Conservation (phyloP, 23 red algal genomes). For the Rhodosorus marinus region DNA sequence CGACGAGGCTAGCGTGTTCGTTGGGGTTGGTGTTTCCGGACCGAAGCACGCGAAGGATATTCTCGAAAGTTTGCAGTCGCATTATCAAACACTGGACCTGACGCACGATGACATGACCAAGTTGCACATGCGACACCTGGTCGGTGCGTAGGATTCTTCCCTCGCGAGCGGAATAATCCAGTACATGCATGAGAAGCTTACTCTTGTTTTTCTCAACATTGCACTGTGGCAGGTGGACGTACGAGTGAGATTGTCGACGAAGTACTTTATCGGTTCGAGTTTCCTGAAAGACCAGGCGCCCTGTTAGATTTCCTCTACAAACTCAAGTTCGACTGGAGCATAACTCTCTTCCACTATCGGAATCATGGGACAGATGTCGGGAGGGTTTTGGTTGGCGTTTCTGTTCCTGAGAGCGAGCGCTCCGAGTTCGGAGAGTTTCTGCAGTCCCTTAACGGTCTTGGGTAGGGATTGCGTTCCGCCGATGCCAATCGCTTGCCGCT, state of each 20-base stretch:
- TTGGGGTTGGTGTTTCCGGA: slow-evolving; percentile 37
- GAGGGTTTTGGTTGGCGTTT: slow-evolving; percentile 67
- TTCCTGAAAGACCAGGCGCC: slow-evolving; percentile 83
- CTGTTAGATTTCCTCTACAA: slow-evolving; percentile 44
- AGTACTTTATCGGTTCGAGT: slow-evolving; percentile 77
- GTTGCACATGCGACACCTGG: slow-evolving; percentile 78
- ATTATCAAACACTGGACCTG: slow-evolving; percentile 27
- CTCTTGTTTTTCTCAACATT: no score
- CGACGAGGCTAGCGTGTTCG: slow-evolving; percentile 69
- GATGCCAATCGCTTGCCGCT: no score
- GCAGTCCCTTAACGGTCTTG: slow-evolving; percentile 21
- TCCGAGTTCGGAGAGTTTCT: slow-evolving; percentile 21
- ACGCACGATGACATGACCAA: slow-evolving; percentile 97
- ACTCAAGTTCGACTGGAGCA: slow-evolving; percentile 41
- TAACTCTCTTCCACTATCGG: slow-evolving; percentile 93
- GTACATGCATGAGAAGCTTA: no score
- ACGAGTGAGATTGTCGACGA: slow-evolving; percentile 12
- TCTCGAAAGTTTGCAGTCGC: slow-evolving; percentile 13
- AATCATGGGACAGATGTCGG: slow-evolving; percentile 94
- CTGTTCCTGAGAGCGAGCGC: slow-evolving; percentile 7
- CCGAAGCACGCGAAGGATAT: slow-evolving; percentile 11
- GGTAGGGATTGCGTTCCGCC: no score
- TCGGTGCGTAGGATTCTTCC: slow-evolving; percentile 36
- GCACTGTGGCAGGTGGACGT: no score
- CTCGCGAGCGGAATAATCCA: no score